Evolutionary conservation across 352 stramenopile species (phyloP).

Genomic region (Phytophthora hibernalis): DNA sequence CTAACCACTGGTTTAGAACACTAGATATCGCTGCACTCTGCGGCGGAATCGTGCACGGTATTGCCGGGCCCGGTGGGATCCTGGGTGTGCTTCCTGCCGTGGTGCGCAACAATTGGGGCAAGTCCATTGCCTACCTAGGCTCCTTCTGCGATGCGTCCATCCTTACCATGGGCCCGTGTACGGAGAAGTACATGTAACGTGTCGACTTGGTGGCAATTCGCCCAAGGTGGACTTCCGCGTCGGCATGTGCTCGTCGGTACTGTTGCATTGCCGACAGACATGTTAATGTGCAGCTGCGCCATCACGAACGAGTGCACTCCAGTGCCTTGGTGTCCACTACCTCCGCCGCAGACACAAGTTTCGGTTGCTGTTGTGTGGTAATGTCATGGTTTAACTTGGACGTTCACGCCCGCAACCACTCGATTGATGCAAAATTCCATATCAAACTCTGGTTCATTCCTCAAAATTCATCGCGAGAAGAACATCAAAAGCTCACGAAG

Average conservation of each 20-base stretch:
- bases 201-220: conserved; percentile 37
- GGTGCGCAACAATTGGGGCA: conserved; percentile 25
- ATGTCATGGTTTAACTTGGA: not conserved
- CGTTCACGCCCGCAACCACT: not conserved
- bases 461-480: not conserved
- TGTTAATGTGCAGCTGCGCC: not conserved
- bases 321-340: not conserved
- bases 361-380: not conserved
- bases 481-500: not conserved
- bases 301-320: not conserved
- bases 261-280: not conserved
- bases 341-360: conserved; percentile 1
- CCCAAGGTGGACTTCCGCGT: conserved; percentile 50
- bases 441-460: not conserved
- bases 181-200: conserved; percentile 67
- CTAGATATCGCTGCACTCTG: conserved; percentile 58
- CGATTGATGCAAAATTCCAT: not conserved
- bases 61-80: conserved; percentile 68
- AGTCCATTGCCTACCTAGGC: conserved; percentile 76
- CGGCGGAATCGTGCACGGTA: conserved; percentile 87
- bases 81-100: conserved; percentile 86
- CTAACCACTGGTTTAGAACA: not conserved
- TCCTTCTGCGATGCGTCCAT: conserved; percentile 90
- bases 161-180: conserved; percentile 91
- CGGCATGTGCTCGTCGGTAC: conserved; percentile 47